A percentile compares a stretch with the other conserved stretches of the same genome.
Evolutionary conservation across 257 asterid genomes (phyloP).

Genomic region (Fraxinus quadrangulata): DNA sequence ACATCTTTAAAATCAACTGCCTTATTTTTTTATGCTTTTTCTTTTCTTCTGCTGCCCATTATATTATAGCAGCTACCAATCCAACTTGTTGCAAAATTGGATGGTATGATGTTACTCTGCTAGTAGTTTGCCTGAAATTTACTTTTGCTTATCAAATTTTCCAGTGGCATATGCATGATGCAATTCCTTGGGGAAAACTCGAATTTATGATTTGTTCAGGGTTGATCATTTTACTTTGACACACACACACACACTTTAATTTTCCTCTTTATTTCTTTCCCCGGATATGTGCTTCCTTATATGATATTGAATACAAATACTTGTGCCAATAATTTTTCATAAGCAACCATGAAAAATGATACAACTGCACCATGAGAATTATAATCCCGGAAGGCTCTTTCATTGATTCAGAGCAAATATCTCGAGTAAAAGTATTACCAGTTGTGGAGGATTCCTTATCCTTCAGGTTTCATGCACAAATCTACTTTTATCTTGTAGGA

Average conservation of each 20-base stretch:
- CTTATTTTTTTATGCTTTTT: not conserved
- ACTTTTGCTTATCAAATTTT: slow-evolving; percentile 18
- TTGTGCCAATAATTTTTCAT: not conserved
- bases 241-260: not conserved
- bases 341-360: not conserved
- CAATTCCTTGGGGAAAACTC: slow-evolving; percentile 17
- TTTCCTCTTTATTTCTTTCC: not conserved
- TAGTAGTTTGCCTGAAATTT: slow-evolving; percentile 1
- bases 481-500: slow-evolving; percentile 49
- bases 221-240: not conserved
- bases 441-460: not conserved
- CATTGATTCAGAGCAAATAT: slow-evolving; percentile 11
- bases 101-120: not conserved
- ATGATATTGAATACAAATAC: slow-evolving; percentile 6
- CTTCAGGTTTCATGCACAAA: slow-evolving; percentile 18
- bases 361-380: not conserved
- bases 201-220: slow-evolving; percentile 1
- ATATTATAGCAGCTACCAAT: not conserved
- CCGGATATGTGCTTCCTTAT: slow-evolving; percentile 7
- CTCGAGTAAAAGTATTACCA: slow-evolving; percentile 3
- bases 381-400: not conserved
- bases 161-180: slow-evolving; percentile 18
- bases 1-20: slow-evolving; percentile 6
- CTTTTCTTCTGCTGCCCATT: slow-evolving; percentile 19
- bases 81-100: slow-evolving; percentile 5